Conservation (phyloP, 176 grass and related monocot genomes). For the Puccinellia tenuiflora region DNA sequence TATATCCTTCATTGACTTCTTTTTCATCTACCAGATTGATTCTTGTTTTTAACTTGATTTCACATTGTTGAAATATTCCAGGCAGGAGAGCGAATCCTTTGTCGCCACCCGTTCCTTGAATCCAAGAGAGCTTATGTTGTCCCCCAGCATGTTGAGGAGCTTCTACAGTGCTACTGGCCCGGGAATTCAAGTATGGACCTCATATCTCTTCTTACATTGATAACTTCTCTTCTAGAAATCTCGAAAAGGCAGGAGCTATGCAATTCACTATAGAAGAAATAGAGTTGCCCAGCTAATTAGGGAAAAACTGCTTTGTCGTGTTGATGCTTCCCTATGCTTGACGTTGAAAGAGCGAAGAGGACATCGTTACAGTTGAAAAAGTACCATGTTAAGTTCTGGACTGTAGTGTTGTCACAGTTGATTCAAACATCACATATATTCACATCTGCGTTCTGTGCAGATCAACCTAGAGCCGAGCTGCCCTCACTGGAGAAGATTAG, state of each 20-base stretch:
- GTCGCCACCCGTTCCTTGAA: conserved; percentile 90
- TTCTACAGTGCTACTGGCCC: conserved; percentile 85
- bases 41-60: conserved; percentile 17
- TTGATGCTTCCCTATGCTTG: neutral
- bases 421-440: neutral
- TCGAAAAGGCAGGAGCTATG: neutral
- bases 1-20: neutral
- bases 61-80: conserved; percentile 29
- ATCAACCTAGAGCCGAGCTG: conserved; percentile 68
- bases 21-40: neutral
- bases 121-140: conserved; percentile 97
- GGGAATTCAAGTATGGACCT: conserved; percentile 61
- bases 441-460: conserved; percentile 26
- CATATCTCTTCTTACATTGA: neutral
- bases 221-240: neutral
- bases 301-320: neutral
- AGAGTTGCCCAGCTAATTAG: neutral
- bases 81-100: conserved; percentile 89
- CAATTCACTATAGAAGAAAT: neutral
- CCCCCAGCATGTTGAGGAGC: conserved; percentile 84
- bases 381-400: neutral
- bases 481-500: conserved; percentile 69
- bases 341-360: neutral
- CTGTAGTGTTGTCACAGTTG: neutral
- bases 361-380: neutral